phyloP scores from a whole-genome alignment of 176 grass and related monocot species.

The Phoenix dactylifera region DNA sequence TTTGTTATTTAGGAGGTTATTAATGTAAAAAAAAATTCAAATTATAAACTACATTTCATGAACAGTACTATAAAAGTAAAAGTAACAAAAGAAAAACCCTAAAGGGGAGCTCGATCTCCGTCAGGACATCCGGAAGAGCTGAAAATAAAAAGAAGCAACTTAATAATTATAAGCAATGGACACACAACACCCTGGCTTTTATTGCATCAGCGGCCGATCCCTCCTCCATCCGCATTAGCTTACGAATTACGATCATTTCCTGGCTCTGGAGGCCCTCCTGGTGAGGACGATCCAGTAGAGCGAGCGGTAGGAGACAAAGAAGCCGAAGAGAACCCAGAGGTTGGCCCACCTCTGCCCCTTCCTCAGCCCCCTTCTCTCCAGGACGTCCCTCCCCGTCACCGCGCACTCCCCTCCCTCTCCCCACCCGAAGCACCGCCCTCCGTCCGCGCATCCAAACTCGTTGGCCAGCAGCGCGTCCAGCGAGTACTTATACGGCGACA shows the following conservation, averaged over 20 bases:
- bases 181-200: too few species aligned
- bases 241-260: slow-evolving; percentile 22
- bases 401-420: slow-evolving; percentile 36
- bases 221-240: too few species aligned
- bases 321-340: slow-evolving; percentile 73
- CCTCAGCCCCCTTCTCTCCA: slow-evolving; percentile 41
- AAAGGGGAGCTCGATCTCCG: too few species aligned
- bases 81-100: too few species aligned
- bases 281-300: slow-evolving; percentile 91
- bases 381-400: slow-evolving; percentile 52
- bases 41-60: too few species aligned
- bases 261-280: slow-evolving; percentile 54
- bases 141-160: too few species aligned
- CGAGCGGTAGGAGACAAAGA: slow-evolving; percentile 86
- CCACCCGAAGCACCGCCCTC: slow-evolving; percentile 42
- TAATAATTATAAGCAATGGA: too few species aligned
- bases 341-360: slow-evolving; percentile 60
- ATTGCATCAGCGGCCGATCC: too few species aligned
- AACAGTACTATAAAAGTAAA: too few species aligned
- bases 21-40: too few species aligned
- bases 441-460: slow-evolving; percentile 64
- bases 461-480: slow-evolving; percentile 85
- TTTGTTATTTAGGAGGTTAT: too few species aligned
- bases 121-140: too few species aligned
- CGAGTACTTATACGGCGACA: slow-evolving; percentile 84